A percentile compares a stretch with the other conserved stretches of the same genome.
Evolutionary conservation across 1,284 basidiomycete genomes (phyloP).

Genomic region (Volvariella volvacea): DNA sequence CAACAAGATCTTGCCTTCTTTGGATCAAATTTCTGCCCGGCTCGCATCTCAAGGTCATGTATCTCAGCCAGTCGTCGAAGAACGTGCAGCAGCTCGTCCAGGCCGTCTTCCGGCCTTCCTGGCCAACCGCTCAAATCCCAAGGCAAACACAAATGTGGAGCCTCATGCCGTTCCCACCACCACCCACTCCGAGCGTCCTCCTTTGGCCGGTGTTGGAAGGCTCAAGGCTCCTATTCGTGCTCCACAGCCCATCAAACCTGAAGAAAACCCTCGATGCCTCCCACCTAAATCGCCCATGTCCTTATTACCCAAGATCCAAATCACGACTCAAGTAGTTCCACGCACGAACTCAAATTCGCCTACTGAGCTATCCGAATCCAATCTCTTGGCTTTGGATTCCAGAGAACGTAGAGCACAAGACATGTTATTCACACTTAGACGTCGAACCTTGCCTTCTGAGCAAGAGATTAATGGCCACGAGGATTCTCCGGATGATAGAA

Average conservation of each 20-base stretch:
- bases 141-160: conserved; percentile 1
- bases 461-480: conserved; percentile 14
- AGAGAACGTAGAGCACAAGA: conserved; percentile 48
- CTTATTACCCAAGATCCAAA: conserved; percentile 32
- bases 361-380: conserved; percentile 44
- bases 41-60: conserved; percentile 33
- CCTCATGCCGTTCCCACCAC: neutral
- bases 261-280: conserved; percentile 8
- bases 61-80: conserved; percentile 8
- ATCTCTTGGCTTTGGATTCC: conserved; percentile 43
- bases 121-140: conserved; percentile 1
- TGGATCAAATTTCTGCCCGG: conserved; percentile 69
- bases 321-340: conserved; percentile 45
- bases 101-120: conserved; percentile 42
- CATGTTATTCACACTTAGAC: conserved; percentile 59
- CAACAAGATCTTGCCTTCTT: conserved; percentile 42
- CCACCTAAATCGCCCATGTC: conserved; percentile 28
- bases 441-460: conserved; percentile 38
- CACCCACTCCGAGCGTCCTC: conserved; percentile 15
- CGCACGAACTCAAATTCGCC: conserved; percentile 35
- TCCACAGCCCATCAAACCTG: conserved; percentile 12
- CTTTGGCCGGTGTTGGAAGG: conserved; percentile 41
- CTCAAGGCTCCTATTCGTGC: conserved; percentile 37
- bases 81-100: conserved; percentile 10
- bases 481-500: conserved; percentile 21